A percentile compares a stretch with the other conserved stretches of the same genome.
Conservation (phyloP, 2,329 filamentous ascomycete genomes). For the Paracorniculantispora psalliotae region DNA sequence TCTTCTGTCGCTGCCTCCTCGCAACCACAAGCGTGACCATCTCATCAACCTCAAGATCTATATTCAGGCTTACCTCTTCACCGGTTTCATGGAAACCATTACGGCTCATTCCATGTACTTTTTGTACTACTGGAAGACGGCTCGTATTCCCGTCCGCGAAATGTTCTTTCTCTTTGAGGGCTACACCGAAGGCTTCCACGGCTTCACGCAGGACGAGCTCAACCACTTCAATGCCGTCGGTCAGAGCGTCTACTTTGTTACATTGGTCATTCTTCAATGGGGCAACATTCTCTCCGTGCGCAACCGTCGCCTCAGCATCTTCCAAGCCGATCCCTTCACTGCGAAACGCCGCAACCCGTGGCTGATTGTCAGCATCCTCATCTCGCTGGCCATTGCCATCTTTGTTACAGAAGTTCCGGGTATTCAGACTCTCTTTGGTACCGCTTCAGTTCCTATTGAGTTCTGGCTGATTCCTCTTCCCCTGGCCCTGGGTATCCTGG, state of each 20-base stretch:
- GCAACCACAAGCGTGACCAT: conserved; percentile 45
- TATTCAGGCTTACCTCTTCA: conserved; percentile 47
- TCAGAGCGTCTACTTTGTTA: conserved; percentile 51
- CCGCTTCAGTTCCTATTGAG: conserved; percentile 45
- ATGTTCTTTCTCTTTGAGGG: conserved; percentile 47
- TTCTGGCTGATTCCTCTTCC: conserved; percentile 49
- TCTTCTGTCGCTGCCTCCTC: conserved; percentile 44
- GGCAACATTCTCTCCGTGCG: conserved; percentile 48
- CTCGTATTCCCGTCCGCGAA: conserved; percentile 41
- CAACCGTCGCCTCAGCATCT: conserved; percentile 46
- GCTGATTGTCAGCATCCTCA: conserved; percentile 40
- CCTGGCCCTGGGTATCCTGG: conserved; percentile 44
- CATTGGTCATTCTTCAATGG: conserved; percentile 49
- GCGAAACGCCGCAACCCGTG: conserved; percentile 44
- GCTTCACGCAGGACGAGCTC: conserved; percentile 41
- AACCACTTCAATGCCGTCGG: conserved; percentile 43
- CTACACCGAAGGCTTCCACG: conserved; percentile 44
- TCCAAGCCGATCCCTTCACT: conserved; percentile 46
- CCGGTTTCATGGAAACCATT: conserved; percentile 46
- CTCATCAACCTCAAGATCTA: conserved; percentile 49
- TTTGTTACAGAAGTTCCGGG: conserved; percentile 50
- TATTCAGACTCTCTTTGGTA: conserved; percentile 43
- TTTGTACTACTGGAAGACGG: conserved; percentile 44
- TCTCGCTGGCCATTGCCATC: conserved; percentile 46
- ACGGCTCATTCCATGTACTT: conserved; percentile 50